Evolutionary conservation across 2,329 filamentous ascomycete genomes (phyloP), one percentile per base, ranked within the genome.

Genomic region (Ophiostoma novo-ulmi): DNA sequence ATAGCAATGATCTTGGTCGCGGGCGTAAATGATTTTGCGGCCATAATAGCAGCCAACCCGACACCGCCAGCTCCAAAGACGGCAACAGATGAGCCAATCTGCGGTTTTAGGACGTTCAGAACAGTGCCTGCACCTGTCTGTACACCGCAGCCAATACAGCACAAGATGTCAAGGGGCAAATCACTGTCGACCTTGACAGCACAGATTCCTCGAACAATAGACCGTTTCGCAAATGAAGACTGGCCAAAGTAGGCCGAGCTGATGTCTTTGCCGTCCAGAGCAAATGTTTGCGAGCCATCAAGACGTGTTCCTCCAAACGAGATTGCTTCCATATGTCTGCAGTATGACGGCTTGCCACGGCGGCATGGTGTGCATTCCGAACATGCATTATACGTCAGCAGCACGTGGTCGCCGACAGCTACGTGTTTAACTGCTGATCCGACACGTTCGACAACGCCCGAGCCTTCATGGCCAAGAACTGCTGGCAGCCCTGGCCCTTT

Each of bases 371-470:
- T 69, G 73, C 80, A 81, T 0, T 72, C 48, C 11, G 76, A 74
- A 72, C 80, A 81, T 67, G 74, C 77, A 8, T 75, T 75, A 63
- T 77, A 80, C 1, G 76, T 78, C 1, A 81, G 75, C 6, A 81
- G 73, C 3, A 81, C 79, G 7, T 75, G 74, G 71, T 81, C 79
- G 17, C 80, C 79, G 1, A 75, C 72, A 58, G 75, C 38, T 26
- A 70, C 68, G 35, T 52, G 70, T 61, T 74, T 75, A 41, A 79
- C 74, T 22, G 68, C 55, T 5, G 73, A 71, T 75, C 70, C 97
- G 86, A 76, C 92, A 92, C 79, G 92, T 78, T 93, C 93, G 73
- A 95, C 92, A 74, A 97, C 90, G 74, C 91, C 93, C 35, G 96
- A 87, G 48, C 93, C 87, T 70, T 69, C 39, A n/a, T 67, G 64